A percentile compares a stretch with the other conserved stretches of the same genome.
These are phyloP conservation scores for Plasmodium fragile DNA, from an alignment of 169 alveolate species.

Conservation along the genomic window DNA sequence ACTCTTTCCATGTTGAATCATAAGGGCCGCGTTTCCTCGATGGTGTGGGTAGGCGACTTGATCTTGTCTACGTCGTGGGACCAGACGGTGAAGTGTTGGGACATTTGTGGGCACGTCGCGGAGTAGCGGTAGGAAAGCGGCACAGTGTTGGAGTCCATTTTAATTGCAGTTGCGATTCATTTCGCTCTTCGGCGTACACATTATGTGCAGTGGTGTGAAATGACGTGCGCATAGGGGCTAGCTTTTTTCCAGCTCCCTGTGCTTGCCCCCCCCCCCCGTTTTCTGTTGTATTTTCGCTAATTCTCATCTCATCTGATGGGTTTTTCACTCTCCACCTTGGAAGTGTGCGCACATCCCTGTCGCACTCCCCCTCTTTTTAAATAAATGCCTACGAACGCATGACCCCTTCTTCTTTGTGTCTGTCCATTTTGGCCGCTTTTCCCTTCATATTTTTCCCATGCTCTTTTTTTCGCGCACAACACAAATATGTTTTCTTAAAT, in stretches of 20 bases:
- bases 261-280: no score
- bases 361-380: neutral
- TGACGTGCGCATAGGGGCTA: neutral
- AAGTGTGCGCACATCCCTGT: constrained; percentile 1
- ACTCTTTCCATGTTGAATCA: constrained; percentile 49
- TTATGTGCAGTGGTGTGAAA: neutral
- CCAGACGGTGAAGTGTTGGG: constrained; percentile 67
- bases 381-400: neutral
- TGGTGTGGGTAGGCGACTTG: constrained; percentile 50
- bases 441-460: neutral
- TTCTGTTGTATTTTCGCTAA: neutral
- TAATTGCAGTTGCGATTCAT: neutral
- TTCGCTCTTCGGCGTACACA: neutral
- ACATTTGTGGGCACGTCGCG: neutral
- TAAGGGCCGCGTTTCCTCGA: constrained; percentile 47
- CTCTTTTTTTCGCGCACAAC: neutral
- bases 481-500: neutral
- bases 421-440: neutral
- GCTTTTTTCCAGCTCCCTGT: neutral
- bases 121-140: neutral
- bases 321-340: neutral
- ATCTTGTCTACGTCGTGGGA: constrained; percentile 62
- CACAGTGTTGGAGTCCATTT: neutral
- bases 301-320: neutral
- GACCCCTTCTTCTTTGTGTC: neutral